Base-by-base conservation (phyloP, 306 rosid genomes). In the Trifolium fragiferum region DNA sequence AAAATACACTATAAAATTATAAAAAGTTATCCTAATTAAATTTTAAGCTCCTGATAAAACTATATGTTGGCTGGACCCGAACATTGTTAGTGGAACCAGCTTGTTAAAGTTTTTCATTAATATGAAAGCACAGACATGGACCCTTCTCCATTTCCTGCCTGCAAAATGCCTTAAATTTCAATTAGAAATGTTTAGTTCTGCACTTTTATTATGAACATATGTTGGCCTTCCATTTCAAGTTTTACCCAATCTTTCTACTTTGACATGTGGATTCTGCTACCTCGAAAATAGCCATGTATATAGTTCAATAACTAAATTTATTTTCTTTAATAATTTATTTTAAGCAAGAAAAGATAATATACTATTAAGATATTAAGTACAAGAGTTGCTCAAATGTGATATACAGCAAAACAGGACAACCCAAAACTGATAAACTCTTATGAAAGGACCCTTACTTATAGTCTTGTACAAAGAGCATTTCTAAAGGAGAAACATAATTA, bases 61-160 rank as follows among this genome's bases (percentile, higher is more conserved):
- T 3, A 60, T 60, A 60, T 60, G 66, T 30, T 27, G 40, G 66
- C 38, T 1, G 11, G 19, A 7, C 66, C 3, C 20, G 65, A 14
- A 13, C 27, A 7, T 2, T 54, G 19, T 61, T 35, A 72, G 74
- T 62, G 77, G 75, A 74, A 66, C 81, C 74, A 77, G 74, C 66
- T 66, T 18, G 60, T 58, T 76, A 37, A 59, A 16, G 38, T 68
- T 75, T 41, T 70, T 70, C 49, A 77, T 69, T 37, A 63, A 65
- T 41, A 75, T 47, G 67, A 74, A 80, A 51, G 12, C 64, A 69
- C 68, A 64, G 58, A 41, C 30, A 38, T 11, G 78, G 76, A 37
- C 79, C 73, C 69, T 76, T 57, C 43, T 73, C 53, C 68, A 23
- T 63, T 70, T 32, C 68, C 68, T 63, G 37, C 81, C 74, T 68